A percentile compares a stretch with the other conserved stretches of the same genome.
phyloP scores from a whole-genome alignment of 2,329 filamentous ascomycete genomes.

The Epichloe scottii region DNA sequence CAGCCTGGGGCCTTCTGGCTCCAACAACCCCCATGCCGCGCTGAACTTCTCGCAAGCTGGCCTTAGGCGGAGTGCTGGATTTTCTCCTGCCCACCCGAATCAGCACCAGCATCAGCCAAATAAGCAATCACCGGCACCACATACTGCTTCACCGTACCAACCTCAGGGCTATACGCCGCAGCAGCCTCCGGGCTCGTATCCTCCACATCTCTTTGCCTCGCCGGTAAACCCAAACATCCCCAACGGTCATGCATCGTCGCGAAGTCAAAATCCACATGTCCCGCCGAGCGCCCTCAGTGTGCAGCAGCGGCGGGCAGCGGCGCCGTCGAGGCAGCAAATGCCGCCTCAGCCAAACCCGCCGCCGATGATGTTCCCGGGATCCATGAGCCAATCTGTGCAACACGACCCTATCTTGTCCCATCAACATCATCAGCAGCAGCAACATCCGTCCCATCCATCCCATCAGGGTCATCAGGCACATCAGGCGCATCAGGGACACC shows the following conservation, averaged over 20 bases:
- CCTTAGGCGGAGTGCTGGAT: constrained; percentile 32
- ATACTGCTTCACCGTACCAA: constrained; percentile 43
- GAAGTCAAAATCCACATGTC: constrained; percentile 31
- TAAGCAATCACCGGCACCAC: constrained; percentile 42
- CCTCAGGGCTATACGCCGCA: constrained; percentile 40
- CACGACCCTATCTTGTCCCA: constrained; percentile 32
- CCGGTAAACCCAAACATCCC: constrained; percentile 34
- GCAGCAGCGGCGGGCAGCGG: constrained; percentile 30
- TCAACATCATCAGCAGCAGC: constrained; percentile 24
- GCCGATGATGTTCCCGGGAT: constrained; percentile 24
- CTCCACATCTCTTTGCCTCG: constrained; percentile 40
- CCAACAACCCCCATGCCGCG: constrained; percentile 41
- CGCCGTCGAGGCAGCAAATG: constrained; percentile 32
- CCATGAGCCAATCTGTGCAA: constrained; percentile 29
- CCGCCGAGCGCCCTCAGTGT: constrained; percentile 35
- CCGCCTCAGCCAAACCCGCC: constrained; percentile 25
- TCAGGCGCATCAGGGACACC: constrained; percentile 15
- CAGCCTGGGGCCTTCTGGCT: constrained; percentile 34
- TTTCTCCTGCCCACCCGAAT: constrained; percentile 34
- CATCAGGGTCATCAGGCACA: constrained; percentile 18
- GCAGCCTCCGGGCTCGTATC: constrained; percentile 34
- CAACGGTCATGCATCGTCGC: constrained; percentile 30
- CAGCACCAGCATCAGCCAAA: constrained; percentile 38
- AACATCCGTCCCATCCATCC: constrained; percentile 14
- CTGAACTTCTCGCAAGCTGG: constrained; percentile 39